Evolutionary conservation across 108 stramenopile species (phyloP).

Genomic region (Discostella stelligeroides): DNA sequence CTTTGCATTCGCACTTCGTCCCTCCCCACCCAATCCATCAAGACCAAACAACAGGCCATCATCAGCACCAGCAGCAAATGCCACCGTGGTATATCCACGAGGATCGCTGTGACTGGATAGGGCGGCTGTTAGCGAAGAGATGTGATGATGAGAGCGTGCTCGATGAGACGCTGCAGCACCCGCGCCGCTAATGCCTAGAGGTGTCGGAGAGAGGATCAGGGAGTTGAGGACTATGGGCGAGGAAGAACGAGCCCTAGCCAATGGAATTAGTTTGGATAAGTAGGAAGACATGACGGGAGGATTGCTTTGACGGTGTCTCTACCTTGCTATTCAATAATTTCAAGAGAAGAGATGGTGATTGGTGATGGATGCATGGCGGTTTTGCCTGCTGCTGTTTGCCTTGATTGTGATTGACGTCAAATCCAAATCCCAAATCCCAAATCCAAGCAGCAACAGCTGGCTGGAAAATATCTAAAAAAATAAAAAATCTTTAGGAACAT

Average conservation of each 20-base stretch:
- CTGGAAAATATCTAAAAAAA: no score
- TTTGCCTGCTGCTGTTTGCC: no score
- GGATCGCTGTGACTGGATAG: conserved; percentile 10
- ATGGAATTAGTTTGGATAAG: conserved; percentile 40
- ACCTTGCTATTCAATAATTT: not conserved
- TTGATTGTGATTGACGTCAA: no score
- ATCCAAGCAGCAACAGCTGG: no score
- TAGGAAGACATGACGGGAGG: conserved; percentile 26
- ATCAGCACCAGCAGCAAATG: conserved; percentile 10
- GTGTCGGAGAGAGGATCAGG: conserved; percentile 2
- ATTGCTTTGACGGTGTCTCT: no score
- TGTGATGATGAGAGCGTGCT: conserved; percentile 1
- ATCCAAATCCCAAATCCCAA: no score
- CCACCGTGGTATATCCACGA: conserved; percentile 16
- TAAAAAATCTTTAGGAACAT: no score
- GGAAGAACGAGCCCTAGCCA: conserved; percentile 29
- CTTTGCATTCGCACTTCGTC: no score
- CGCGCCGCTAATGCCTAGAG: not conserved
- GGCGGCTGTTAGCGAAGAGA: conserved; percentile 23
- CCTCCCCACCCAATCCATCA: not conserved
- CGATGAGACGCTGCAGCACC: conserved; percentile 2
- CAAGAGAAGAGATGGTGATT: not conserved
- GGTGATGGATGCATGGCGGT: no score
- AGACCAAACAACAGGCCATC: conserved; percentile 1
- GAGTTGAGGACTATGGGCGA: conserved; percentile 34